These are phyloP conservation scores for Hypoxylon fuscum DNA, from an alignment of 495 filamentous ascomycete species.

Conservation along the genomic window DNA sequence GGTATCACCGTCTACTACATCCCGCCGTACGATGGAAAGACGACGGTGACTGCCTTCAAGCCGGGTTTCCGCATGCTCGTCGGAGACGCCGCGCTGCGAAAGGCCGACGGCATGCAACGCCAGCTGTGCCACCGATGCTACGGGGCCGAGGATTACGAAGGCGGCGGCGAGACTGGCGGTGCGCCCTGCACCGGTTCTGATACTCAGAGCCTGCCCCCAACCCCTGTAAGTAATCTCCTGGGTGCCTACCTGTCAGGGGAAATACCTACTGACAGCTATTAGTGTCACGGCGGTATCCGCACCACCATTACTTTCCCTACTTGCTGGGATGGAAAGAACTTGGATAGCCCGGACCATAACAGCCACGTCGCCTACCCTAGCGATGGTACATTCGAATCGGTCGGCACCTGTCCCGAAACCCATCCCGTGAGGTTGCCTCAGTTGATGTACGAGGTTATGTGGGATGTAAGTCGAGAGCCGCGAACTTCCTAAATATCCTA, in stretches of 20 bases:
- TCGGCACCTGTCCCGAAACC: conserved; percentile 69
- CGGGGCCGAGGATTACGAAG: conserved; percentile 27
- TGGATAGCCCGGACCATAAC: conserved; percentile 67
- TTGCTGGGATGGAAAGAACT: conserved; percentile 73
- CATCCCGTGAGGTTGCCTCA: conserved; percentile 57
- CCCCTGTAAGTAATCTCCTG: too few relatives aligned
- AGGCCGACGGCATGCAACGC: conserved; percentile 38
- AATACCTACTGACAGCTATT: too few relatives aligned
- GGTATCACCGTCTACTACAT: conserved; percentile 57
- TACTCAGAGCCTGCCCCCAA: conserved; percentile 34
- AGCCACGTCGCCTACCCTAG: conserved; percentile 59
- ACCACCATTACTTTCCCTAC: conserved; percentile 53
- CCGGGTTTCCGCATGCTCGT: conserved; percentile 56
- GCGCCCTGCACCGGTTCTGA: conserved; percentile 41
- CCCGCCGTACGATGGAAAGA: conserved; percentile 49
- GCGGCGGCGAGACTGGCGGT: conserved; percentile 32
- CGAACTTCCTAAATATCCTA: too few relatives aligned
- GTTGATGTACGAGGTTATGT: conserved; percentile 48
- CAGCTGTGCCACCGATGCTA: conserved; percentile 44
- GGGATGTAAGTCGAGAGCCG: conserved; percentile 52
- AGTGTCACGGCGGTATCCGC: conserved; percentile 47
- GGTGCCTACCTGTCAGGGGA: too few relatives aligned
- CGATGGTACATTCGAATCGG: conserved; percentile 49
- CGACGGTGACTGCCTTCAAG: conserved; percentile 51
- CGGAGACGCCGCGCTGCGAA: conserved; percentile 49